A percentile compares a stretch with the other conserved stretches of the same genome.
Evolutionary conservation across 2,329 filamentous ascomycete species (phyloP).

Genomic region (Colletotrichum spaethianum): DNA sequence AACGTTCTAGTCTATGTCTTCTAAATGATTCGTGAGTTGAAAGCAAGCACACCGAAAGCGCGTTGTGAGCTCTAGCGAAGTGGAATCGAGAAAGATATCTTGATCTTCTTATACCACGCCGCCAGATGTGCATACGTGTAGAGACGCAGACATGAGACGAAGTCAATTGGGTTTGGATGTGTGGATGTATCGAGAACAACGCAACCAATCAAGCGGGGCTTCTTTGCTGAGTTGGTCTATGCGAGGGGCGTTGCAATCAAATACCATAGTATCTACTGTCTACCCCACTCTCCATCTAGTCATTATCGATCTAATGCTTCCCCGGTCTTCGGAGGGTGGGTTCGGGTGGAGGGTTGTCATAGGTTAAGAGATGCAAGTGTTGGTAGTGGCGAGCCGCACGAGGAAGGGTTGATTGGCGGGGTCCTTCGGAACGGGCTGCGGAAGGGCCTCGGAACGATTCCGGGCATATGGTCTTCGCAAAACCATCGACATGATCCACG

Average conservation of each 20-base stretch:
- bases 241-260: not conserved
- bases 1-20: not conserved
- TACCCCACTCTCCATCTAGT: constrained; percentile 1
- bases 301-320: not conserved
- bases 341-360: not conserved
- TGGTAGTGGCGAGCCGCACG: constrained; percentile 2
- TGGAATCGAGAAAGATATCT: not conserved
- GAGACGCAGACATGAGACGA: constrained; percentile 17
- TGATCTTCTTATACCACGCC: not conserved
- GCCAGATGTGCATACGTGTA: not conserved
- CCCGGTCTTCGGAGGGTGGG: not conserved
- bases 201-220: constrained; percentile 1
- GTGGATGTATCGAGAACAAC: constrained; percentile 5
- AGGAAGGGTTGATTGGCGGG: not conserved
- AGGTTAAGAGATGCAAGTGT: not conserved
- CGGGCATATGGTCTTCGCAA: not conserved
- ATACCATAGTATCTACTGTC: not conserved
- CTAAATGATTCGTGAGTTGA: not conserved
- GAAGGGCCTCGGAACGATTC: constrained; percentile 4
- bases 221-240: not conserved
- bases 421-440: not conserved
- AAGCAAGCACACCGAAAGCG: not conserved
- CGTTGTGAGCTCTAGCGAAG: not conserved
- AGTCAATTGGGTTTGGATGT: constrained; percentile 24
- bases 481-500: not conserved